Evolutionary conservation across 768 basidiomycete genomes (phyloP), one percentile per base, ranked within the genome.

Genomic region (Tylopilus balloui): DNA sequence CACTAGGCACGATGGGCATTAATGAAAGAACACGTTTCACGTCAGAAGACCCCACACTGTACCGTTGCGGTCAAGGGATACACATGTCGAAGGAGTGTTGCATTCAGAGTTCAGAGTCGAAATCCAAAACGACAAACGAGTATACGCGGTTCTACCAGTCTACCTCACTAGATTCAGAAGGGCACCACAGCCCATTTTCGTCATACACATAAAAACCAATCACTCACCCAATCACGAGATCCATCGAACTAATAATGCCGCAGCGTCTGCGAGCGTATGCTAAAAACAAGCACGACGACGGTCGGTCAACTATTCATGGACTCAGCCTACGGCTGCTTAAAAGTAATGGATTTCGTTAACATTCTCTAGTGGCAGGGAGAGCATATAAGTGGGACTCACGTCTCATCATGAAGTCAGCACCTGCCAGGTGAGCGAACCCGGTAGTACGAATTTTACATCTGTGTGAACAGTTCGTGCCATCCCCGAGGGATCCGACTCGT

Each of bases 201-300:
- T 11, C 7, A 10, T 12, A 32, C 4, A 5, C 0, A 14, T 15
- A 21, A 2, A 38, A 38, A 25, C 5, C 0, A 20, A 21, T 13
- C 13, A 83, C 90, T 60, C 77, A 90, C 83, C 93, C 93, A 65
- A 96, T 95, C 64, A 96, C 93, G 55, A 95, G 80, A 76, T 96
- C 92, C 94, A 96, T 94, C 39, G 95, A 97, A 60, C 96, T 95
- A 66, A 98, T 96, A 65, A 99, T 88, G 41, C 95, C 85, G 98
- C 95, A 36, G 88, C 93, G 61, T 97, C 95, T 6, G 92, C 91
- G 51, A 96, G 75, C 81, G 88, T 86, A 71, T 92, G 90, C 85
- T 92, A 19, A 34, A 66, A 37, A 61, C 83, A 37, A 59, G 47
- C n/a, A 4, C 45, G n/a, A 15, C 28, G 53, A 3, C 23, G 44